Evolutionary conservation across 78 protist species (phyloP), one percentile per base, ranked within the genome.

Genomic region (Andalucia godoyi): DNA sequence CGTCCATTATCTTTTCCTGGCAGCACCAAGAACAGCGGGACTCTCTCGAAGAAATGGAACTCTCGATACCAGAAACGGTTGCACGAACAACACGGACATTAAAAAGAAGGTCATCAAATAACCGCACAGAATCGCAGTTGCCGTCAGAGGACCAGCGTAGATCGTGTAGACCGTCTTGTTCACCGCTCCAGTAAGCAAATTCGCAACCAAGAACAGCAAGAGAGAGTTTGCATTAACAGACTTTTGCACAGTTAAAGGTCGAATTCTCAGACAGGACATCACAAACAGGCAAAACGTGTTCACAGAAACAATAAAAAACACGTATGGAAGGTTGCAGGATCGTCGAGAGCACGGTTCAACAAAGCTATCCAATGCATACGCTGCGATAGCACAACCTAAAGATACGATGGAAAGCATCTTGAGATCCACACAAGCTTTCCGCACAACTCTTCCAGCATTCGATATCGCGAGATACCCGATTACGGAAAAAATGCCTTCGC

Each of bases 401-500:
- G n/a, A n/a, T n/a, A n/a, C n/a, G n/a, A n/a, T n/a, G n/a, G n/a
- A n/a, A n/a, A n/a, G n/a, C n/a, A n/a, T n/a, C n/a, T n/a, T n/a
- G n/a, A n/a, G n/a, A n/a, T n/a, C n/a, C n/a, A n/a, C n/a, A n/a
- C n/a, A n/a, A n/a, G n/a, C n/a, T n/a, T n/a, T n/a, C n/a, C n/a
- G n/a, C n/a, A n/a, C n/a, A n/a, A n/a, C n/a, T n/a, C n/a, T n/a
- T n/a, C n/a, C 85, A 39, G 73, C 53, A 29, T 62, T 23, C 39
- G 61, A 49, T 36, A 83, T 33, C 27, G 76, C n/a, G 7, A 85
- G 8, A 53, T 84, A 84, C 21, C 91, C 91, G 23, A 57, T 47
- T 8, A 85, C 18, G 49, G 81, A 64, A 37, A 77, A 74, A 7
- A 85, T 61, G 12, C 91, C 91, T 25, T 85, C 91, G 23, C 83